A percentile compares a stretch with the other conserved stretches of the same genome.
These are phyloP conservation scores for Saksenaea oblongispora DNA, from an alignment of 371 early-diverging fungal genomes.

Conservation along the genomic window DNA sequence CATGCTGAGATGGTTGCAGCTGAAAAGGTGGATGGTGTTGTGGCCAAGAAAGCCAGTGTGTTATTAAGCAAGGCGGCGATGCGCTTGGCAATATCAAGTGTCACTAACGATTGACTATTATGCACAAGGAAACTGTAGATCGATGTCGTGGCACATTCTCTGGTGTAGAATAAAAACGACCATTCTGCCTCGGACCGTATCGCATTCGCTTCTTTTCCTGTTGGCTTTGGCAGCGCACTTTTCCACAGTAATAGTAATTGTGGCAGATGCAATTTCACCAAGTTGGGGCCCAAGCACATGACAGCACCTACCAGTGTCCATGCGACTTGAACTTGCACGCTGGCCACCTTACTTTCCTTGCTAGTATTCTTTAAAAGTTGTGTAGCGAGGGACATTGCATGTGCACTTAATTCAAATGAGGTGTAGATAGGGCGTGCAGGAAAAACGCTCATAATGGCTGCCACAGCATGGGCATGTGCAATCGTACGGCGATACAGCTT, in stretches of 20 bases:
- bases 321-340: conserved; percentile 73
- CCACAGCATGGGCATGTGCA: conserved; percentile 68
- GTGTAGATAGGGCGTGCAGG: conserved; percentile 71
- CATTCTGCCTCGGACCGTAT: conserved; percentile 69
- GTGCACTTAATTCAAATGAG: conserved; percentile 74
- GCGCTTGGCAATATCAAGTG: conserved; percentile 80
- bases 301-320: conserved; percentile 81
- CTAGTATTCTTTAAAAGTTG: conserved; percentile 69
- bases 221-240: conserved; percentile 64
- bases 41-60: conserved; percentile 64
- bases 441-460: conserved; percentile 73
- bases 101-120: conserved; percentile 67
- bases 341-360: conserved; percentile 58
- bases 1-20: conserved; percentile 44
- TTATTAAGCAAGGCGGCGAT: conserved; percentile 80
- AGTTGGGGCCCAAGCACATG: conserved; percentile 81
- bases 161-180: conserved; percentile 63
- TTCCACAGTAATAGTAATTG: conserved; percentile 79
- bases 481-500: conserved; percentile 59
- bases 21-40: conserved; percentile 58
- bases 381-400: conserved; percentile 74
- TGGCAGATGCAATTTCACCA: conserved; percentile 79
- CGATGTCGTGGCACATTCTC: conserved; percentile 73
- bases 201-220: conserved; percentile 57
- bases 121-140: conserved; percentile 73